These are phyloP conservation scores for Colletotrichum sp. DNA, from an alignment of 2,329 filamentous ascomycete genomes.

Conservation along the genomic window DNA sequence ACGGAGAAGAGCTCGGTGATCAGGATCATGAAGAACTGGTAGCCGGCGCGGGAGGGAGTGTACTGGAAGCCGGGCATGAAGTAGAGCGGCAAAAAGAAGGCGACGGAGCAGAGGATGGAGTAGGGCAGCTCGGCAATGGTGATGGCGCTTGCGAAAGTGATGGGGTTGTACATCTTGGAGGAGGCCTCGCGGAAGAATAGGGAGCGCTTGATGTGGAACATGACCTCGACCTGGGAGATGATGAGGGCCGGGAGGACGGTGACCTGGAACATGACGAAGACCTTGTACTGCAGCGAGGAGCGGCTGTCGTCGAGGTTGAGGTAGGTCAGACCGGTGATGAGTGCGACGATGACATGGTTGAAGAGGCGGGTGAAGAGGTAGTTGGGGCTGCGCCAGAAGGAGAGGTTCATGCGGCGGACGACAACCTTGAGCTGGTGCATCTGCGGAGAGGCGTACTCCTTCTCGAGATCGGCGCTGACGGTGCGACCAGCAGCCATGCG, in stretches of 20 bases:
- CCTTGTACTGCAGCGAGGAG: conserved; percentile 79
- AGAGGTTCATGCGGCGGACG: conserved; percentile 72
- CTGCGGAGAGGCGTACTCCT: conserved; percentile 83
- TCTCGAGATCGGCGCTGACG: conserved; percentile 61
- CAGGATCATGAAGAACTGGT: conserved; percentile 86
- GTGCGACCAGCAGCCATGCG: conserved; percentile 47
- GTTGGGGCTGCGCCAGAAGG: conserved; percentile 86
- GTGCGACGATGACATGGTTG: conserved; percentile 79
- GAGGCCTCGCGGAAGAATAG: conserved; percentile 88
- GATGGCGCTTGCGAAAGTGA: conserved; percentile 79
- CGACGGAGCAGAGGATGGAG: conserved; percentile 78
- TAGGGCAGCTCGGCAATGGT: conserved; percentile 88
- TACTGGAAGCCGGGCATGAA: conserved; percentile 79
- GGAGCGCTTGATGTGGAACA: conserved; percentile 79
- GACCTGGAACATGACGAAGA: conserved; percentile 91
- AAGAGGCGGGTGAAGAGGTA: conserved; percentile 90
- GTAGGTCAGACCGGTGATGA: conserved; percentile 82
- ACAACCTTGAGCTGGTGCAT: conserved; percentile 81
- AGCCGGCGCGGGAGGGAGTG: conserved; percentile 72
- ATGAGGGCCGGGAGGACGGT: conserved; percentile 85
- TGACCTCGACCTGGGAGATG: conserved; percentile 82
- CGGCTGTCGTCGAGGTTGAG: conserved; percentile 79
- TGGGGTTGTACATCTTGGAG: conserved; percentile 83
- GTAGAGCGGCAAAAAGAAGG: conserved; percentile 84
- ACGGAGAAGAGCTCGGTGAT: conserved; percentile 86